Evolutionary conservation across 345 rosid species (phyloP).

Genomic region (Sisymbrium altissimum): DNA sequence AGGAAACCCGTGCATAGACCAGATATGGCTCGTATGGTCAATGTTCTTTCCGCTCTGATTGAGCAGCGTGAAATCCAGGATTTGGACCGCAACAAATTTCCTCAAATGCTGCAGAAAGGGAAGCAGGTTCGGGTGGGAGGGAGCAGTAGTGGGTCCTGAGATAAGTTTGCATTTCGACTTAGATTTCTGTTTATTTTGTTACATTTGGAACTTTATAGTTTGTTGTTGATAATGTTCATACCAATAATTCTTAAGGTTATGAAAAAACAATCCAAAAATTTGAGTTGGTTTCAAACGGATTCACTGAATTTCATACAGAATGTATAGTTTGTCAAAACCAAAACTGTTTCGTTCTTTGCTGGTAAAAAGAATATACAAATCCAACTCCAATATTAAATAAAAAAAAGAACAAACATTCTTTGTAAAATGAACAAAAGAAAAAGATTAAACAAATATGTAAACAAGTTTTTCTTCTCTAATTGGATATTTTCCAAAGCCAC

Average conservation of each 20-base stretch:
- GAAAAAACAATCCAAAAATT: background rate
- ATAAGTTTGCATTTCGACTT: no score
- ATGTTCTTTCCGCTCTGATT: no score
- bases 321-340: conserved; percentile 17
- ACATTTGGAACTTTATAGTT: no score
- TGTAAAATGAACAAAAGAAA: background rate
- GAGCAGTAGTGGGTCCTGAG: no score
- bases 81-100: no score
- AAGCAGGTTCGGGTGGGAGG: no score
- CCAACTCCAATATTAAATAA: background rate
- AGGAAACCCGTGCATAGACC: no score
- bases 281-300: background rate
- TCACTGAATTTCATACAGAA: background rate
- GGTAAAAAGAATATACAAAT: conserved; percentile 29
- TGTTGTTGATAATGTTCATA: no score
- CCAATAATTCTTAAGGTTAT: background rate
- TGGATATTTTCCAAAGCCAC: background rate
- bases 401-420: background rate
- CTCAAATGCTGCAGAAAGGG: no score
- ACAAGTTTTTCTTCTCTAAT: conserved; percentile 21
- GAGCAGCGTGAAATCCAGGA: no score
- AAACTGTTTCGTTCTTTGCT: conserved; percentile 25
- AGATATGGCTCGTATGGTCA: no score
- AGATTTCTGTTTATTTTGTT: no score
- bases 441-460: conserved; percentile 30